Evolutionary conservation across 75 land plant species (phyloP).

Genomic region (Cunninghamia lanceolata): DNA sequence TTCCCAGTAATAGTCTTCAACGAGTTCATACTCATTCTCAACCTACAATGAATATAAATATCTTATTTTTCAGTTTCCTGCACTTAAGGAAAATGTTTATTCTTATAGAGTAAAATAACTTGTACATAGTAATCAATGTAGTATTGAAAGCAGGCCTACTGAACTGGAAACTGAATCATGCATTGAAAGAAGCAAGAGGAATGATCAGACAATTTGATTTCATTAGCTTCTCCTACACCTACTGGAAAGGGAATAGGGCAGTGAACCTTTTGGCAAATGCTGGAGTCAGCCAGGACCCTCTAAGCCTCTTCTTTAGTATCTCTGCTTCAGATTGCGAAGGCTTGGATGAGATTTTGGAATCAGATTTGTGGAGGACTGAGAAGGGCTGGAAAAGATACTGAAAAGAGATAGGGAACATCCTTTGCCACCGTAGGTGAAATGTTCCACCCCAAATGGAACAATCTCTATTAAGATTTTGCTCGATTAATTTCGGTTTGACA

Average conservation of each 20-base stretch:
- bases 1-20: conserved; percentile 42
- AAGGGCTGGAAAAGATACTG: neutral
- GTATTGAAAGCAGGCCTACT: neutral
- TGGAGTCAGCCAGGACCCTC: neutral
- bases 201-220: neutral
- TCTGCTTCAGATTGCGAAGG: neutral
- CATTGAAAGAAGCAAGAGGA: neutral
- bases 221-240: neutral
- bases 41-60: conserved; percentile 36
- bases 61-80: neutral
- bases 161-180: neutral
- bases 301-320: neutral
- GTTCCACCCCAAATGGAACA: too few relatives aligned
- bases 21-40: conserved; percentile 82
- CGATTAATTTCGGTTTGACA: too few relatives aligned
- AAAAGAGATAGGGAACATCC: neutral
- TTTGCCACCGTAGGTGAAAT: neutral
- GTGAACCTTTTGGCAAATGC: neutral
- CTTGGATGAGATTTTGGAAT: neutral
- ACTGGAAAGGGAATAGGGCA: neutral
- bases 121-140: neutral
- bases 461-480: too few relatives aligned
- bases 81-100: neutral
- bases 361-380: neutral
- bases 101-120: neutral